Percentiles rank a stretch among this genome's conserved stretches.
phyloP scores from a whole-genome alignment of 345 rosid genomes.

The Euclidium syriacum region DNA sequence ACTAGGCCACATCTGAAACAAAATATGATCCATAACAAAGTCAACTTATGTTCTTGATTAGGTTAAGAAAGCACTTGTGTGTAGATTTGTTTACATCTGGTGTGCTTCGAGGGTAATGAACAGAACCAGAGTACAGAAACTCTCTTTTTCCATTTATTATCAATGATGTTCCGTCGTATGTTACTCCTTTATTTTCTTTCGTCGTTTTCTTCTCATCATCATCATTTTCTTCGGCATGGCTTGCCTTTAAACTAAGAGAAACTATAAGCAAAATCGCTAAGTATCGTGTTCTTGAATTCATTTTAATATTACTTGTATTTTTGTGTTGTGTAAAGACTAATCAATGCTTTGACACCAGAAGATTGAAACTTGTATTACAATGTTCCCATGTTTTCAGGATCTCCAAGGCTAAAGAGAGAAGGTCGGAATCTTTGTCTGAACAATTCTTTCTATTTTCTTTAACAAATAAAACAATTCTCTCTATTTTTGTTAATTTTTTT shows the following conservation, averaged over 20 bases:
- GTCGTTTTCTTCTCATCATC: not conserved
- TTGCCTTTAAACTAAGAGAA: not conserved
- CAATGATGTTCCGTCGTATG: slow-evolving; percentile 23
- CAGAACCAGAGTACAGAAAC: slow-evolving; percentile 26
- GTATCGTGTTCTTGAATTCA: slow-evolving; percentile 22
- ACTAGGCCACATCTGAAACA: slow-evolving; percentile 68
- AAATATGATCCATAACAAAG: not conserved
- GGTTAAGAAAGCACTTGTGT: not conserved
- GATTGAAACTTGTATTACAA: not conserved
- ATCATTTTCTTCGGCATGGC: not conserved
- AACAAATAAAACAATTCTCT: too few relatives aligned
- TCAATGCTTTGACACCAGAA: not conserved
- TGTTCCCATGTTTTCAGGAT: slow-evolving; percentile 3
- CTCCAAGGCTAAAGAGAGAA: slow-evolving; percentile 18
- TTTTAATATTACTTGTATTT: not conserved
- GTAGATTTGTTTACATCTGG: slow-evolving; percentile 4
- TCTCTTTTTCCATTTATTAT: slow-evolving; percentile 21
- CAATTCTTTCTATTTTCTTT: not conserved
- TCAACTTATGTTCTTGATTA: not conserved
- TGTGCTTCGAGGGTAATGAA: slow-evolving; percentile 30
- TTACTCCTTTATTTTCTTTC: not conserved
- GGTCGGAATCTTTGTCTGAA: slow-evolving; percentile 19
- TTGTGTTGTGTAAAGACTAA: not conserved
- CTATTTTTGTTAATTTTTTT: not conserved
- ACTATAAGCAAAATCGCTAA: slow-evolving; percentile 14